Percentiles rank a stretch among this genome's conserved stretches.
Evolutionary conservation across 148 eudicot genomes (phyloP).

Genomic region (Rhododendron williamsianum): DNA sequence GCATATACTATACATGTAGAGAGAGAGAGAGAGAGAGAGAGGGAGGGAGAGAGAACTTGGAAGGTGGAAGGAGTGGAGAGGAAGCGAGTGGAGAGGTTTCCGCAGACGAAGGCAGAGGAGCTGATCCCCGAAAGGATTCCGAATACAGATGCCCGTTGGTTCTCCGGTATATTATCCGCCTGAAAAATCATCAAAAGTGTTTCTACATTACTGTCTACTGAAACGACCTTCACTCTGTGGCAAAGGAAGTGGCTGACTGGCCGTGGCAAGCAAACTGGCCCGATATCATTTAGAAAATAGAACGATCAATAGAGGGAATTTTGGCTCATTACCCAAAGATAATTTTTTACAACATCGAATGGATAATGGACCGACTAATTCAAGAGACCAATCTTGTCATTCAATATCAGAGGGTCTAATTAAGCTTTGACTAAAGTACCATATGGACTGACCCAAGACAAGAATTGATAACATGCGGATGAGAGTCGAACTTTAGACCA

Average conservation of each 20-base stretch:
- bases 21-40: background rate
- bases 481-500: background rate
- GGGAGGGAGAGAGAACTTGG: conserved; percentile 25
- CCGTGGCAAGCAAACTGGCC: no score
- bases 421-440: background rate
- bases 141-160: conserved; percentile 35
- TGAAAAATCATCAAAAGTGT: conserved; percentile 11
- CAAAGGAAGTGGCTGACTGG: background rate
- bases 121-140: conserved; percentile 49
- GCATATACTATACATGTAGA: background rate
- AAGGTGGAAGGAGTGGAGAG: conserved; percentile 44
- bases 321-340: background rate
- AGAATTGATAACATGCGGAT: background rate
- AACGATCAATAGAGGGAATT: no score
- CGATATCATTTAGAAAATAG: no score
- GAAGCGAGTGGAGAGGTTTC: conserved; percentile 51
- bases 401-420: no score
- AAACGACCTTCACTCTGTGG: background rate
- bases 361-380: background rate
- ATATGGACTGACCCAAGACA: no score
- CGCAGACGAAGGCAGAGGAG: conserved; percentile 49
- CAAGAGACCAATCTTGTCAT: background rate
- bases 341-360: no score
- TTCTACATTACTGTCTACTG: background rate
- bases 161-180: conserved; percentile 44